These are phyloP conservation scores for Tolypocladium cylindrosporum DNA, from an alignment of 2,329 filamentous ascomycete species.

Conservation along the genomic window DNA sequence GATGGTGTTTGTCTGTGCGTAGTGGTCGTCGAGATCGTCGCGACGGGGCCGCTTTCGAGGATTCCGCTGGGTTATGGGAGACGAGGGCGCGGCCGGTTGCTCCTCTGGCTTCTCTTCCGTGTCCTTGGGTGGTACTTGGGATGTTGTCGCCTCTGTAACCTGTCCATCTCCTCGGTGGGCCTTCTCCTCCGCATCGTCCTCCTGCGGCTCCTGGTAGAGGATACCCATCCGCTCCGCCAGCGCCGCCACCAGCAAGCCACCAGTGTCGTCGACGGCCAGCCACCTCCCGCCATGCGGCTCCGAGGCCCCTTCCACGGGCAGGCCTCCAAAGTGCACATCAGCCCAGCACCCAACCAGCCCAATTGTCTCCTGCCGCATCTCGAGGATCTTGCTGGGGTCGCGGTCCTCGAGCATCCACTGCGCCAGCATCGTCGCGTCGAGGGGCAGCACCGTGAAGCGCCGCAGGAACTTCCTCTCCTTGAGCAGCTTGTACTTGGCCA, in stretches of 20 bases:
- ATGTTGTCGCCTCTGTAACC: background rate
- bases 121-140: background rate
- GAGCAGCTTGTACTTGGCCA: slow-evolving; percentile 91
- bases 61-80: slow-evolving; percentile 12
- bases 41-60: slow-evolving; percentile 18
- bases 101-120: background rate
- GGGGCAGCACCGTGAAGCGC: slow-evolving; percentile 72
- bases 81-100: slow-evolving; percentile 3
- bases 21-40: slow-evolving; percentile 53
- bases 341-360: slow-evolving; percentile 80
- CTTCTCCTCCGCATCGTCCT: slow-evolving; percentile 1
- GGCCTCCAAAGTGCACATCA: slow-evolving; percentile 62
- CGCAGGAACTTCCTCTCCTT: slow-evolving; percentile 92
- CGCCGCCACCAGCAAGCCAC: slow-evolving; percentile 70
- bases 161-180: background rate
- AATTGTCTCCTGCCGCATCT: slow-evolving; percentile 75
- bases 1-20: slow-evolving; percentile 61
- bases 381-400: slow-evolving; percentile 71
- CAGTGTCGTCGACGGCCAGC: slow-evolving; percentile 79
- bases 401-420: slow-evolving; percentile 73
- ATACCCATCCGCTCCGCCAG: slow-evolving; percentile 86
- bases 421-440: slow-evolving; percentile 68
- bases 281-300: slow-evolving; percentile 44
- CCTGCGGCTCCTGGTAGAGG: slow-evolving; percentile 40
- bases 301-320: slow-evolving; percentile 13